Evolutionary conservation across 1,284 basidiomycete genomes (phyloP).

Genomic region (Trichosporon sp.): DNA sequence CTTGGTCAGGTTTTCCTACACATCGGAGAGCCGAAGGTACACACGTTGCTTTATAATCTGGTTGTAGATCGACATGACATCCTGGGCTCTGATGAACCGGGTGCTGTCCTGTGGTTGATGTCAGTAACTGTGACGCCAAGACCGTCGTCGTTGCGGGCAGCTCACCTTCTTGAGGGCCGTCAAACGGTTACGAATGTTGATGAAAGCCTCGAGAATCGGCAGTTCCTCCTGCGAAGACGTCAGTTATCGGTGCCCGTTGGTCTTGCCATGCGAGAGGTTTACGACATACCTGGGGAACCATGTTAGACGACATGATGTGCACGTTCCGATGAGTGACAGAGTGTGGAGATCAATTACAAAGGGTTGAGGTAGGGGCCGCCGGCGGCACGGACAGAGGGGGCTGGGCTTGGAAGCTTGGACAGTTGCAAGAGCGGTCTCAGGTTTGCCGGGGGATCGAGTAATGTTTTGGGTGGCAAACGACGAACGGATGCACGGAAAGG

Average conservation of each 20-base stretch:
- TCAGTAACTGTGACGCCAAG: conserved; percentile 6
- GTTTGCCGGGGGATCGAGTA: background rate
- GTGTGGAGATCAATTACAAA: conserved; percentile 3
- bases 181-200: conserved; percentile 84
- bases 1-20: conserved; percentile 8
- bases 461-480: conserved; percentile 14
- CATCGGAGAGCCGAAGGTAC: conserved; percentile 25
- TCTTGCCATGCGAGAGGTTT: background rate
- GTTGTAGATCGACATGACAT: conserved; percentile 92
- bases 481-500: background rate
- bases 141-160: conserved; percentile 15
- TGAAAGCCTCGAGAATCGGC: conserved; percentile 90
- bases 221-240: conserved; percentile 63
- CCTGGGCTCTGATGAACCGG: conserved; percentile 85
- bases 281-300: conserved; percentile 53
- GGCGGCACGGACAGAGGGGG: conserved; percentile 17
- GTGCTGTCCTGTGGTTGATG: conserved; percentile 65
- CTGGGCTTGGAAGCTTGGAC: background rate
- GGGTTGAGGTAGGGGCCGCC: conserved; percentile 14
- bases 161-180: conserved; percentile 64
- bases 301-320: conserved; percentile 42
- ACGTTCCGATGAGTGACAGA: background rate
- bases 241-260: conserved; percentile 1
- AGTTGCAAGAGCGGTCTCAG: background rate
- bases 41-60: conserved; percentile 90